Percentiles rank a stretch among this genome's conserved stretches.
phyloP scores from a whole-genome alignment of 495 filamentous ascomycete genomes.

The Daldinia loculata region DNA sequence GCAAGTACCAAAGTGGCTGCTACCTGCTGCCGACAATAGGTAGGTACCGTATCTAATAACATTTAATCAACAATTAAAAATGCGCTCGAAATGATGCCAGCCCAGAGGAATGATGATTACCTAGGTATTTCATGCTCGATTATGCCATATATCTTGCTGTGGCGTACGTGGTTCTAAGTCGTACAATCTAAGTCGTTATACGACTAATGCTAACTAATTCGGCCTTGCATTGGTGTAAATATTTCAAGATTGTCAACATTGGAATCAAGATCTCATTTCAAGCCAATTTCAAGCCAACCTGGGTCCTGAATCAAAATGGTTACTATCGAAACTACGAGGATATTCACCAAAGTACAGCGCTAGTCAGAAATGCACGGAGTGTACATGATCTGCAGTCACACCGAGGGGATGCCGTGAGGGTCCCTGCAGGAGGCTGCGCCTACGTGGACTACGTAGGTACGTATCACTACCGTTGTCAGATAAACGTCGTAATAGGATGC shows the following conservation, averaged over 20 bases:
- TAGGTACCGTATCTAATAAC: constrained; percentile 13
- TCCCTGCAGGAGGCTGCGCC: constrained; percentile 42
- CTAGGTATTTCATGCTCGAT: background rate
- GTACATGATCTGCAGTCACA: constrained; percentile 42
- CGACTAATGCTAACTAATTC: background rate
- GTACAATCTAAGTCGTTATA: background rate
- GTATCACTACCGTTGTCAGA: constrained; percentile 24
- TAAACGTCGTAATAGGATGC: constrained; percentile 18
- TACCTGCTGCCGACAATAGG: constrained; percentile 18
- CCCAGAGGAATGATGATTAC: background rate
- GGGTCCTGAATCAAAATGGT: constrained; percentile 4
- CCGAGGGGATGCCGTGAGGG: constrained; percentile 37
- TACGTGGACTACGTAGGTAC: constrained; percentile 29
- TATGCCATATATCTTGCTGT: background rate
- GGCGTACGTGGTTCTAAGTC: background rate
- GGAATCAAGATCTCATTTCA: constrained; percentile 13
- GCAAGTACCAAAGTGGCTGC: constrained; percentile 1
- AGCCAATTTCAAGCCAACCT: constrained; percentile 11
- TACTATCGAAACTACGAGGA: background rate
- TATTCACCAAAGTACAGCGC: constrained; percentile 2
- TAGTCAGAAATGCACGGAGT: background rate
- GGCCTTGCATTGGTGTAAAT: background rate
- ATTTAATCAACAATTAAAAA: constrained; percentile 13
- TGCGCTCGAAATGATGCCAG: background rate
- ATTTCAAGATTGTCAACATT: constrained; percentile 11